phyloP scores from a whole-genome alignment of 176 grass and related monocot genomes.

The Ananas comosus region DNA sequence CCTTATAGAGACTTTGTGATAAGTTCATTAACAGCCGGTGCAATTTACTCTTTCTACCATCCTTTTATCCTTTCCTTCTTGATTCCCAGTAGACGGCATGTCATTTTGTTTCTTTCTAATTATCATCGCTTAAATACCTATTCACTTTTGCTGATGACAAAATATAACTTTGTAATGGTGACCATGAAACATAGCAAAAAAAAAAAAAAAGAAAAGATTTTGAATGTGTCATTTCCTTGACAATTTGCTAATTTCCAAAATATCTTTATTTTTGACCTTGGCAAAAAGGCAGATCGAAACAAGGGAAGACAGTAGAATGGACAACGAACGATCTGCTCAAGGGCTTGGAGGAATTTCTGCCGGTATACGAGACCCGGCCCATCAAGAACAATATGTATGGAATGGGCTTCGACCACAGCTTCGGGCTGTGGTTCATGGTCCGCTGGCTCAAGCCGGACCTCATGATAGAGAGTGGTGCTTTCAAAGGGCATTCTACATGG shows the following conservation, averaged over 20 bases:
- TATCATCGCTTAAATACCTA: background rate
- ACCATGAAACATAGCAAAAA: background rate
- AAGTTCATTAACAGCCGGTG: too few species aligned
- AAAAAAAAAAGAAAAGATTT: background rate
- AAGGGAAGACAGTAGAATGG: conserved; percentile 59
- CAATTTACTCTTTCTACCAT: too few species aligned
- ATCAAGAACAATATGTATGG: conserved; percentile 92
- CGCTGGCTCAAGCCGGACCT: conserved; percentile 81
- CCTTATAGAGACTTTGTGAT: too few species aligned
- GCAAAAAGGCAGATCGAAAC: conserved; percentile 85
- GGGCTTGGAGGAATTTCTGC: conserved; percentile 78
- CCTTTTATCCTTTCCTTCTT: background rate
- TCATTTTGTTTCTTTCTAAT: background rate
- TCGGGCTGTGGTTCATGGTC: conserved; percentile 91
- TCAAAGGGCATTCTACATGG: conserved; percentile 93
- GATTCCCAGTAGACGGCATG: background rate
- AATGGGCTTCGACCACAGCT: conserved; percentile 92
- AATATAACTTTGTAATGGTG: background rate
- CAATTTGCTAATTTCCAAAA: conserved; percentile 1
- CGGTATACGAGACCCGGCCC: conserved; percentile 69
- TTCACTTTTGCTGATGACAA: background rate
- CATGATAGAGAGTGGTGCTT: conserved; percentile 92
- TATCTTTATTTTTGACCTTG: conserved; percentile 33
- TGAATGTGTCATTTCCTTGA: background rate
- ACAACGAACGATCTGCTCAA: conserved; percentile 53